Conservation (phyloP, 1,284 basidiomycete species). For the Butyriboletus appendiculatus region DNA sequence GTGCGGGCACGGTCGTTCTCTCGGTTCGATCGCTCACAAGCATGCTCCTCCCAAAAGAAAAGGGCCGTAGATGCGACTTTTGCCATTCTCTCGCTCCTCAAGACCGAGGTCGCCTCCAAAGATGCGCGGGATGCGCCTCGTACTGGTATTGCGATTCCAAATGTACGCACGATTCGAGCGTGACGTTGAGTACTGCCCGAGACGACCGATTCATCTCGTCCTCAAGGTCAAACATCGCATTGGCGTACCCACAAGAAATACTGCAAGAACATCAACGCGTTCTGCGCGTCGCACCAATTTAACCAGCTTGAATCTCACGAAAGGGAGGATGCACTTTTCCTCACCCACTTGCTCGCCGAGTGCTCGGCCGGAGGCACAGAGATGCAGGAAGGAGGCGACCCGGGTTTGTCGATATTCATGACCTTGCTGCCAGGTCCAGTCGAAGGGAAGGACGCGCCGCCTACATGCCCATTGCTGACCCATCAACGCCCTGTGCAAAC, state of each 20-base stretch:
- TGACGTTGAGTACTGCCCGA: conserved; percentile 4
- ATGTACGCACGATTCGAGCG: conserved; percentile 46
- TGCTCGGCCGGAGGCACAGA: conserved; percentile 27
- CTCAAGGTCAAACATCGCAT: conserved; percentile 61
- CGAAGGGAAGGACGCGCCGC: conserved; percentile 23
- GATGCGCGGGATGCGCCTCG: conserved; percentile 62
- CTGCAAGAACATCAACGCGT: conserved; percentile 57
- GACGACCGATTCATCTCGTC: conserved; percentile 13
- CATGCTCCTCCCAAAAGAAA: conserved; percentile 54
- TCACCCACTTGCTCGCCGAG: conserved; percentile 60
- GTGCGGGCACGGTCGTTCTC: conserved; percentile 49
- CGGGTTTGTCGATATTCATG: conserved; percentile 42
- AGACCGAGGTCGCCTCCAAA: conserved; percentile 35
- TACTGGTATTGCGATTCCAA: conserved; percentile 69
- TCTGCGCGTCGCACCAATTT: conserved; percentile 46
- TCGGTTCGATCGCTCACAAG: conserved; percentile 45
- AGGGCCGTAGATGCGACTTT: conserved; percentile 63
- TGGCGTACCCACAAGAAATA: conserved; percentile 65
- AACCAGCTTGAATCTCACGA: conserved; percentile 51
- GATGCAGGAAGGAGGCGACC: conserved; percentile 19
- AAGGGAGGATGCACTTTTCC: conserved; percentile 58
- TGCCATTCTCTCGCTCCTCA: conserved; percentile 45
- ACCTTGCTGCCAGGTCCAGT: conserved; percentile 52
- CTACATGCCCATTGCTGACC: conserved; percentile 36
- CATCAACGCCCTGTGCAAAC: conserved; percentile 27